phyloP scores from a whole-genome alignment of 2,329 filamentous ascomycete species.

The Amauroascus verrucosus region DNA sequence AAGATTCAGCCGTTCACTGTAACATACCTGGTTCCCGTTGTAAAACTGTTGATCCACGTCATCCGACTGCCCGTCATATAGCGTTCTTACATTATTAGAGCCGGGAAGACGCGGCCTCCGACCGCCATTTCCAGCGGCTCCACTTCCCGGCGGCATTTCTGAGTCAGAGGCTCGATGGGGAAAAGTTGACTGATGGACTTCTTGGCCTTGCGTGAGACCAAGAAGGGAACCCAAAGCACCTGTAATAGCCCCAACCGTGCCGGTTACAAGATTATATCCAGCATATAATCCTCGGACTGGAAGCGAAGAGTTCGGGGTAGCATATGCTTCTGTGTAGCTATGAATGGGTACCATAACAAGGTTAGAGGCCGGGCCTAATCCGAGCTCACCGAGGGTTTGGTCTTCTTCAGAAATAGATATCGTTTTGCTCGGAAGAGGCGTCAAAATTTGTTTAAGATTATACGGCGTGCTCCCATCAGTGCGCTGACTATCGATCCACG shows the following conservation, averaged over 20 bases:
- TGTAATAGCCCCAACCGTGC: conserved; percentile 34
- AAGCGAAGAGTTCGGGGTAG: conserved; percentile 27
- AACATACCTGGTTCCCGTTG: conserved; percentile 76
- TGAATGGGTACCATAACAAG: conserved; percentile 67
- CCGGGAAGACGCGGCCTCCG: conserved; percentile 18
- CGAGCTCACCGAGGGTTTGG: conserved; percentile 56
- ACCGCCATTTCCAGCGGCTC: conserved; percentile 4
- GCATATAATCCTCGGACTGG: conserved; percentile 35
- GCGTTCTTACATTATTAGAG: conserved; percentile 40
- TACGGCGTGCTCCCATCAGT: conserved; percentile 55
- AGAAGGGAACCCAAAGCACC: conserved; percentile 37
- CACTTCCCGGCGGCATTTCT: conserved; percentile 4
- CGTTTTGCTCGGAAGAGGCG: conserved; percentile 62
- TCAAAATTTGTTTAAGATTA: conserved; percentile 72
- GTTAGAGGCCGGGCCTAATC: conserved; percentile 67
- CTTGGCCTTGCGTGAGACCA: conserved; percentile 28
- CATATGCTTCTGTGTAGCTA: conserved; percentile 51
- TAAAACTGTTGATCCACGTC: conserved; percentile 62
- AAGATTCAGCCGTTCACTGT: background rate
- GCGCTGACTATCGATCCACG: conserved; percentile 62
- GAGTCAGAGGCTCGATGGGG: background rate
- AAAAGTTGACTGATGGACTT: background rate
- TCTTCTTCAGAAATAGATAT: conserved; percentile 68
- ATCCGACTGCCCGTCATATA: conserved; percentile 46
- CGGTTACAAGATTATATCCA: conserved; percentile 36